Percentiles rank a stretch among this genome's conserved stretches.
Evolutionary conservation across 805 yeast species (phyloP).

Genomic region (Barnettozyma pratensis): DNA sequence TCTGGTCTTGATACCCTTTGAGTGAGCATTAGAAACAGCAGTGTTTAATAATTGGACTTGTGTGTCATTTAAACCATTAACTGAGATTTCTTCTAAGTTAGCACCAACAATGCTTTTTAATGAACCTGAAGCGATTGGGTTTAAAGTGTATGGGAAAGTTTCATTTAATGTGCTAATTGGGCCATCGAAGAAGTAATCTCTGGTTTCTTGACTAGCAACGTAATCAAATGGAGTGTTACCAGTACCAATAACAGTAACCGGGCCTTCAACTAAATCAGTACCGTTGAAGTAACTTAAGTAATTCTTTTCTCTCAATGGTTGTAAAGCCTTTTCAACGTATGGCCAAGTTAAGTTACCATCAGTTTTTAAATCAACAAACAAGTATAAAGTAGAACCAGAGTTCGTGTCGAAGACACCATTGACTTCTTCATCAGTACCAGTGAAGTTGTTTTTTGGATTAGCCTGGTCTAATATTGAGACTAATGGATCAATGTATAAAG

Average conservation of each 20-base stretch:
- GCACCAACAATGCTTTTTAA: conserved; percentile 28
- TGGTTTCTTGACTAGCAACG: conserved; percentile 30
- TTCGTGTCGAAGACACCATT: conserved; percentile 42
- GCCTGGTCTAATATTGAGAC: conserved; percentile 41
- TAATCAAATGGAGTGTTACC: conserved; percentile 57
- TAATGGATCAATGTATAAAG: conserved; percentile 55
- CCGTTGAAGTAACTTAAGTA: conserved; percentile 44
- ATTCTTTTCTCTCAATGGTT: conserved; percentile 43
- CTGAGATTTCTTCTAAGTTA: conserved; percentile 9
- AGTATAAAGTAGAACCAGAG: conserved; percentile 46
- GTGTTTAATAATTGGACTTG: conserved; percentile 32
- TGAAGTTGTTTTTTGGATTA: conserved; percentile 30
- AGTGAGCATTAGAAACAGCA: conserved; percentile 39
- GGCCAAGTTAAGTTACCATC: conserved; percentile 42
- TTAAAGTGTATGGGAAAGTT: conserved; percentile 21
- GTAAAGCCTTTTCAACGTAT: conserved; percentile 41
- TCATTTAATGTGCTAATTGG: conserved; percentile 31
- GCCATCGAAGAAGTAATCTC: conserved; percentile 44
- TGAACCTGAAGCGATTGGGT: conserved; percentile 42
- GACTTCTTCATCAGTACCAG: conserved; percentile 13
- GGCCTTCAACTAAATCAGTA: conserved; percentile 40
- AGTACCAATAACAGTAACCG: conserved; percentile 61
- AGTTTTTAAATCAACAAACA: conserved; percentile 66
- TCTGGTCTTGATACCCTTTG: conserved; percentile 48
- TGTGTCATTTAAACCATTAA: conserved; percentile 29